Conservation (phyloP, 2,329 filamentous ascomycete genomes). For the Alternaria brassicicola region DNA sequence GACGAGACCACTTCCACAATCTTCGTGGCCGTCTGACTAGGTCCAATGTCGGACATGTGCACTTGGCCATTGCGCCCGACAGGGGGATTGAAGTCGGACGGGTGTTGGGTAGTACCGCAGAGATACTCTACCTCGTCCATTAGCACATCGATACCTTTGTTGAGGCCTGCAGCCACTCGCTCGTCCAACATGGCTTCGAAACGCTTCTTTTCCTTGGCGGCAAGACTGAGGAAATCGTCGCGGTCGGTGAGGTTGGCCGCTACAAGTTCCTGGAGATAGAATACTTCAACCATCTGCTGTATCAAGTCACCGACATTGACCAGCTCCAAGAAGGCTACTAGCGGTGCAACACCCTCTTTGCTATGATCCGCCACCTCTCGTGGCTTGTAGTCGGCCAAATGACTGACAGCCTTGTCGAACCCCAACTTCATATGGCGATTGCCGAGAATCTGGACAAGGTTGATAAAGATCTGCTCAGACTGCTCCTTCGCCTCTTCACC, state of each 20-base stretch:
- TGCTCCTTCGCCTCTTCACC: conserved; percentile 86
- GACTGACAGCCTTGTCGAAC: conserved; percentile 89
- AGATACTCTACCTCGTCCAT: conserved; percentile 99
- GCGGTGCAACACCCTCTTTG: conserved; percentile 78
- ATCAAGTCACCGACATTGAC: conserved; percentile 98
- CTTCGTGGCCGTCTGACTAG: conserved; percentile 77
- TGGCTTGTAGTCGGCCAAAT: conserved; percentile 90
- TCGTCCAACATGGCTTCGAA: conserved; percentile 99
- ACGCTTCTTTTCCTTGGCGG: conserved; percentile 93
- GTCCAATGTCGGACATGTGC: conserved; percentile 65
- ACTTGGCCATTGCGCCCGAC: conserved; percentile 43
- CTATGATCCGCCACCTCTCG: conserved; percentile 76
- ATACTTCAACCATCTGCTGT: conserved; percentile 98
- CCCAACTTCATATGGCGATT: conserved; percentile 87
- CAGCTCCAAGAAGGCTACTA: conserved; percentile 94
- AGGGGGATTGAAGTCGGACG: conserved; percentile 87
- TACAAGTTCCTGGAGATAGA: conserved; percentile 94
- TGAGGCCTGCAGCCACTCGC: conserved; percentile 90
- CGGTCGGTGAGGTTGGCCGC: conserved; percentile 82
- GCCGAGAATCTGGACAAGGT: conserved; percentile 81
- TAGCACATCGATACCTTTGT: conserved; percentile 96
- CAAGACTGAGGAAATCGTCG: conserved; percentile 92
- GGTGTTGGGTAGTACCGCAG: conserved; percentile 82
- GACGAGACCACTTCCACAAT: conserved; percentile 85
- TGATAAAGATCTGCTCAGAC: conserved; percentile 87